Percentiles rank a stretch among this genome's conserved stretches.
phyloP scores from a whole-genome alignment of 2,329 filamentous ascomycete genomes.

The Exophiala sideris region DNA sequence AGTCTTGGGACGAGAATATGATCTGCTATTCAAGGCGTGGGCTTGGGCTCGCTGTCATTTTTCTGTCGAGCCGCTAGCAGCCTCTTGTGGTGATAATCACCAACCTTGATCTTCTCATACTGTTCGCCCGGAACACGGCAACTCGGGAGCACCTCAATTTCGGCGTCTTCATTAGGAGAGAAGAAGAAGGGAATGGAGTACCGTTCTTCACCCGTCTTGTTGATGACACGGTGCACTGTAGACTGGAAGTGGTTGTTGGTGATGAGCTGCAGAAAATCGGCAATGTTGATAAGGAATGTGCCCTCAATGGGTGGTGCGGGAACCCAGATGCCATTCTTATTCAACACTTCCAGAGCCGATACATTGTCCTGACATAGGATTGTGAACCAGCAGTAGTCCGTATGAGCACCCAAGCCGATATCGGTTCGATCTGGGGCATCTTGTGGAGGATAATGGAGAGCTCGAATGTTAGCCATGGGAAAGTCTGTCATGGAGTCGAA shows the following conservation, averaged over 20 bases:
- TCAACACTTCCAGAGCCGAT: conserved; percentile 31
- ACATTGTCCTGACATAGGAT: conserved; percentile 32
- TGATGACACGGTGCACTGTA: conserved; percentile 33
- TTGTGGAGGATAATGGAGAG: conserved; percentile 32
- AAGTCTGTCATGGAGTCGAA: conserved; percentile 28
- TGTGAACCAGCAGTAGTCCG: conserved; percentile 34
- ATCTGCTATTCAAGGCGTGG: too few species aligned
- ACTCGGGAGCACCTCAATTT: too few species aligned
- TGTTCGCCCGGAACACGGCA: too few species aligned
- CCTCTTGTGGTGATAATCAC: too few species aligned
- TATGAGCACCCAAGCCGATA: conserved; percentile 32
- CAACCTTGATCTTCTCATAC: too few species aligned
- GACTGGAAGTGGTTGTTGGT: conserved; percentile 31
- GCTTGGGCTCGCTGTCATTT: too few species aligned
- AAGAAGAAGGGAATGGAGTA: conserved; percentile 36
- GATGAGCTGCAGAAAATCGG: not conserved
- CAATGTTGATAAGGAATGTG: not conserved
- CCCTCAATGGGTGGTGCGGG: too few species aligned
- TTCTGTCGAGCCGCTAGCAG: too few species aligned
- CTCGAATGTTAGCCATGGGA: conserved; percentile 28
- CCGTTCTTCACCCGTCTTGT: conserved; percentile 29
- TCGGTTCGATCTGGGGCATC: conserved; percentile 23
- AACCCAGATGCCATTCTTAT: too few species aligned
- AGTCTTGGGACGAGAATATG: too few species aligned
- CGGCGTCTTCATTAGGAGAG: too few species aligned